These are phyloP conservation scores for Lasiosphaeria hispida DNA, from an alignment of 495 filamentous ascomycete species.

Conservation along the genomic window DNA sequence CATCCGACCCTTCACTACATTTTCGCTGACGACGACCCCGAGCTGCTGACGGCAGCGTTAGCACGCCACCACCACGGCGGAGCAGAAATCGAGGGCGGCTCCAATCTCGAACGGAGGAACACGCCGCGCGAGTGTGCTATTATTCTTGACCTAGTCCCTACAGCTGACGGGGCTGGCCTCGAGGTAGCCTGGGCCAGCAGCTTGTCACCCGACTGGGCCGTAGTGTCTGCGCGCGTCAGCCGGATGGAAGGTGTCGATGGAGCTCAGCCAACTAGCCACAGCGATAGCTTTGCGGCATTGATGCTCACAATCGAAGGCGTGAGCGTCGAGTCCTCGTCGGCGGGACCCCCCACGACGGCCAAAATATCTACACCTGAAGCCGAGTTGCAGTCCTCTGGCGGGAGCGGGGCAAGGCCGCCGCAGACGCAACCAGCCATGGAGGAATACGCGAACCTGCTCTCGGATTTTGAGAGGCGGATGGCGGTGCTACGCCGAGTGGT, in stretches of 20 bases:
- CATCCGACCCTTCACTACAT: slow-evolving; percentile 88
- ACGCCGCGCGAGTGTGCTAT: slow-evolving; percentile 49
- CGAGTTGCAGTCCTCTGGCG: slow-evolving; percentile 31
- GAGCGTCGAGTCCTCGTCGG: slow-evolving; percentile 31
- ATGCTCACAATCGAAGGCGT: slow-evolving; percentile 70
- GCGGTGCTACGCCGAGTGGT: slow-evolving; percentile 48
- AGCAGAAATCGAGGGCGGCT: slow-evolving; percentile 15
- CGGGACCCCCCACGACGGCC: slow-evolving; percentile 12
- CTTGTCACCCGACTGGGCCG: slow-evolving; percentile 48
- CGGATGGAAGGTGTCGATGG: slow-evolving; percentile 38
- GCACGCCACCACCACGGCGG: slow-evolving; percentile 35
- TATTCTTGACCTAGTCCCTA: slow-evolving; percentile 51
- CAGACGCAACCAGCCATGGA: slow-evolving; percentile 18
- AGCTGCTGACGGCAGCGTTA: slow-evolving; percentile 56
- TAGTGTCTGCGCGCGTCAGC: slow-evolving; percentile 39
- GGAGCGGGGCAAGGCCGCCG: slow-evolving; percentile 33
- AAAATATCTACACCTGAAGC: slow-evolving; percentile 25
- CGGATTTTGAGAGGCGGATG: slow-evolving; percentile 68
- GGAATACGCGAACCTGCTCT: slow-evolving; percentile 56
- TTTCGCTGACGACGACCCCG: slow-evolving; percentile 75
- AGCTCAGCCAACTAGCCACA: slow-evolving; percentile 25
- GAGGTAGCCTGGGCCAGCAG: slow-evolving; percentile 45
- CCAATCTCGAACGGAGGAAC: slow-evolving; percentile 6
- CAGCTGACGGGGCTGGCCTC: slow-evolving; percentile 49
- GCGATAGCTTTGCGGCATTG: slow-evolving; percentile 37